These are phyloP conservation scores for Leccinum variicolor DNA, from an alignment of 768 basidiomycete species.

Conservation along the genomic window DNA sequence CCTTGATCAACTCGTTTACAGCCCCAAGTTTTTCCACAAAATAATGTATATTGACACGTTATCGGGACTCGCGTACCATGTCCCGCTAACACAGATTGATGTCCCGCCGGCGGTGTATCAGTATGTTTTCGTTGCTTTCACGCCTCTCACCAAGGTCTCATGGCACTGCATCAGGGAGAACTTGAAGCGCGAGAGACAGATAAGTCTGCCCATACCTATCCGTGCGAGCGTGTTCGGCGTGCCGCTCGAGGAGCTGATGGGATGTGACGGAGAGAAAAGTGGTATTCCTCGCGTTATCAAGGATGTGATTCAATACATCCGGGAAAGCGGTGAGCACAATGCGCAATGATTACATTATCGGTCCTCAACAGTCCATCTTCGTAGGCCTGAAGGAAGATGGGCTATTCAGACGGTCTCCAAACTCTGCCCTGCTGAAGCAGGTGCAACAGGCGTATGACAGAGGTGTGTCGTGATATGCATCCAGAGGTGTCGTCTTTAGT, in stretches of 20 bases:
- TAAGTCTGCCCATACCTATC: constrained; percentile 59
- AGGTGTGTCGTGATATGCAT: constrained; percentile 37
- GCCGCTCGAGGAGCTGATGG: constrained; percentile 81
- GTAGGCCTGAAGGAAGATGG: constrained; percentile 68
- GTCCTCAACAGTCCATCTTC: neutral
- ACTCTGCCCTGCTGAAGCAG: constrained; percentile 62
- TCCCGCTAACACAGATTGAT: constrained; percentile 86
- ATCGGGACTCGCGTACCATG: constrained; percentile 69
- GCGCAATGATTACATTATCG: neutral
- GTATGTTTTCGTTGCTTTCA: constrained; percentile 41
- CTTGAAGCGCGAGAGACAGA: constrained; percentile 65
- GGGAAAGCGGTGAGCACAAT: constrained; percentile 45
- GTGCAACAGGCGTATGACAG: constrained; percentile 84
- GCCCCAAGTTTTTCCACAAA: constrained; percentile 90
- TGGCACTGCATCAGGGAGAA: constrained; percentile 59
- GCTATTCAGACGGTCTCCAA: constrained; percentile 79
- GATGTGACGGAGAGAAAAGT: constrained; percentile 76
- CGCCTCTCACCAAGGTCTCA: neutral
- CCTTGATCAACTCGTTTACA: constrained; percentile 31
- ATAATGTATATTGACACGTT: constrained; percentile 72
- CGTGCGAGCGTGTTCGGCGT: constrained; percentile 74
- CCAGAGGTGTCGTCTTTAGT: neutral
- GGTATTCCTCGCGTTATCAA: constrained; percentile 77
- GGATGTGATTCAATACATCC: constrained; percentile 69
- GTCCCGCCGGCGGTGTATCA: constrained; percentile 80